Evolutionary conservation across 2,329 filamentous ascomycete genomes (phyloP).

Genomic region (Paecilomyces sp.): DNA sequence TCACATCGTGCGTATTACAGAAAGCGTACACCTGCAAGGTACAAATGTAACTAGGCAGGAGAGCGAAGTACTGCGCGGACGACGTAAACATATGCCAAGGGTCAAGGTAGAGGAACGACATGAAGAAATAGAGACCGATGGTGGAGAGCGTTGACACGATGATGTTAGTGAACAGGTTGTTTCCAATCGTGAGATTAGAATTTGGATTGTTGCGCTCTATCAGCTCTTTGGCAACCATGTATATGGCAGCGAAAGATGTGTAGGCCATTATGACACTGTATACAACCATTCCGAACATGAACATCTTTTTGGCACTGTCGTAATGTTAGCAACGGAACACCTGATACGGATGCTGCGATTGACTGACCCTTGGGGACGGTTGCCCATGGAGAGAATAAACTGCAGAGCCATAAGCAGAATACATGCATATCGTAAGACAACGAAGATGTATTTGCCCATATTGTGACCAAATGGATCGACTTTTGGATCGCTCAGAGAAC

Average conservation of each 20-base stretch:
- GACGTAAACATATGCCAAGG: conserved; percentile 99
- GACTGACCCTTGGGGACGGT: conserved; percentile 75
- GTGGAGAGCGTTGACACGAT: conserved; percentile 86
- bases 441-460: conserved; percentile 78
- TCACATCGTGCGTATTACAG: conserved; percentile 98
- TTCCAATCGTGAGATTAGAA: conserved; percentile 55
- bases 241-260: conserved; percentile 81
- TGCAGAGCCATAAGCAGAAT: conserved; percentile 86
- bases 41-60: conserved; percentile 91
- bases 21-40: conserved; percentile 97
- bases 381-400: conserved; percentile 94
- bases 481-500: conserved; percentile 69
- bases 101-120: conserved; percentile 93
- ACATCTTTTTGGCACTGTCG: conserved; percentile 69
- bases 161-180: conserved; percentile 91
- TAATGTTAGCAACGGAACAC: not conserved
- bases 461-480: conserved; percentile 89
- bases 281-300: conserved; percentile 79
- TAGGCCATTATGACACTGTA: conserved; percentile 94
- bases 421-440: conserved; percentile 75
- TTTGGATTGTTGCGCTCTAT: conserved; percentile 39
- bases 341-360: not conserved
- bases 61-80: conserved; percentile 81
- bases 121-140: conserved; percentile 88
- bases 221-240: conserved; percentile 81